Conservation (phyloP, 1,284 basidiomycete genomes). For the Baeospora myosura region DNA sequence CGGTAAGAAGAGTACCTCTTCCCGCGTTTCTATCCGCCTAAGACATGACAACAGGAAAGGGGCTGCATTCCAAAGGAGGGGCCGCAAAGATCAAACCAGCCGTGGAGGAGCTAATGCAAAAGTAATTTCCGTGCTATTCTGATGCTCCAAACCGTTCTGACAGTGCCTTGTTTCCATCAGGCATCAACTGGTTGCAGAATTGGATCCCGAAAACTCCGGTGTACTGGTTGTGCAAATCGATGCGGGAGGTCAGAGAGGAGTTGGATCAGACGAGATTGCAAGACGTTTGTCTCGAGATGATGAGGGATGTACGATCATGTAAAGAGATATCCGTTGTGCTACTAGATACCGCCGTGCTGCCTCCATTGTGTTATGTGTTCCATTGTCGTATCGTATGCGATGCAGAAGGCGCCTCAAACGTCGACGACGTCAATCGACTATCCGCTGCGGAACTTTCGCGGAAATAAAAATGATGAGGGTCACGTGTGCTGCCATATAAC, state of each 20-base stretch:
- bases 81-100: slow-evolving; percentile 90
- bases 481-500: too few species aligned
- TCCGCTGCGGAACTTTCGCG: too few species aligned
- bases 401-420: too few species aligned
- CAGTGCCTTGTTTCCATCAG: slow-evolving; percentile 28
- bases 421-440: too few species aligned
- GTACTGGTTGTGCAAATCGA: slow-evolving; percentile 79
- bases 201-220: slow-evolving; percentile 81
- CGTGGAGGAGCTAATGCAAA: slow-evolving; percentile 81
- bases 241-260: slow-evolving; percentile 33
- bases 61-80: slow-evolving; percentile 77
- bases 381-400: too few species aligned
- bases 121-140: slow-evolving; percentile 32
- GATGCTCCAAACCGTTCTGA: neutral
- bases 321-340: too few species aligned
- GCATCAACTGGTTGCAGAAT: slow-evolving; percentile 65
- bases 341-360: too few species aligned
- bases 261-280: slow-evolving; percentile 55
- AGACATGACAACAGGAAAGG: slow-evolving; percentile 57
- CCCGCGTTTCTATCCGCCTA: too few species aligned
- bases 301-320: slow-evolving; percentile 70
- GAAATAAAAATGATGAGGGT: too few species aligned
- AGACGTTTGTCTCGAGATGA: slow-evolving; percentile 46
- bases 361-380: too few species aligned
- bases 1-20: slow-evolving; percentile 39